Percentiles rank a stretch among this genome's conserved stretches.
These are phyloP conservation scores for Glycine latifolia DNA, from an alignment of 306 rosid genomes.

Conservation along the genomic window DNA sequence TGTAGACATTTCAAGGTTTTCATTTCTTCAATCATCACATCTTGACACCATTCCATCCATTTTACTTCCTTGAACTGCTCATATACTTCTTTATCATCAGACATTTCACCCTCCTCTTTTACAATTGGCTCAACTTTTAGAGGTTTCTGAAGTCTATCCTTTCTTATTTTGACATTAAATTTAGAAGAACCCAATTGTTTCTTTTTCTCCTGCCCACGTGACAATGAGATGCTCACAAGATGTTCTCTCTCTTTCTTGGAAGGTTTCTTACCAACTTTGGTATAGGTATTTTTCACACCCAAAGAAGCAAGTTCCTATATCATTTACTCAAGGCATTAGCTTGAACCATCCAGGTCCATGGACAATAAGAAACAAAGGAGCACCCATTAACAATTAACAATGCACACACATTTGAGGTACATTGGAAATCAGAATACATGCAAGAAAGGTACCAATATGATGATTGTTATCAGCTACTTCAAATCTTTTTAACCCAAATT, in stretches of 20 bases:
- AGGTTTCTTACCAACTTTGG: slow-evolving; percentile 73
- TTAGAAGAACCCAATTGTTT: slow-evolving; percentile 62
- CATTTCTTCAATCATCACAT: slow-evolving; percentile 83
- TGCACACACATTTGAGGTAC: neutral
- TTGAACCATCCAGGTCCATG: slow-evolving; percentile 14
- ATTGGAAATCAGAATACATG: neutral
- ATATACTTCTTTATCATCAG: slow-evolving; percentile 89
- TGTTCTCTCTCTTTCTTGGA: slow-evolving; percentile 81
- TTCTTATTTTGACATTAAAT: slow-evolving; percentile 58
- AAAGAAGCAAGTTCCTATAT: slow-evolving; percentile 85
- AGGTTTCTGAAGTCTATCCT: slow-evolving; percentile 65
- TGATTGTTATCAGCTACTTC: neutral
- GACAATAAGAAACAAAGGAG: slow-evolving; percentile 16
- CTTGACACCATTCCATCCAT: slow-evolving; percentile 99
- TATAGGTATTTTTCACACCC: slow-evolving; percentile 69
- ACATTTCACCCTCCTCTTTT: slow-evolving; percentile 99
- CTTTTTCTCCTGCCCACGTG: slow-evolving; percentile 66
- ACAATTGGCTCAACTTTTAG: slow-evolving; percentile 77
- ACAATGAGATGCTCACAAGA: slow-evolving; percentile 52
- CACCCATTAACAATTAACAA: slow-evolving; percentile 24
- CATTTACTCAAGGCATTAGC: slow-evolving; percentile 42
- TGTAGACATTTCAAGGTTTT: slow-evolving; percentile 86
- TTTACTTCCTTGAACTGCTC: slow-evolving; percentile 99
- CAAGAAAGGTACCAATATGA: neutral
- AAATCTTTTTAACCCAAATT: neutral